Base-by-base conservation (phyloP, 2,329 filamentous ascomycete genomes). In the Fusarium beomiforme region DNA sequence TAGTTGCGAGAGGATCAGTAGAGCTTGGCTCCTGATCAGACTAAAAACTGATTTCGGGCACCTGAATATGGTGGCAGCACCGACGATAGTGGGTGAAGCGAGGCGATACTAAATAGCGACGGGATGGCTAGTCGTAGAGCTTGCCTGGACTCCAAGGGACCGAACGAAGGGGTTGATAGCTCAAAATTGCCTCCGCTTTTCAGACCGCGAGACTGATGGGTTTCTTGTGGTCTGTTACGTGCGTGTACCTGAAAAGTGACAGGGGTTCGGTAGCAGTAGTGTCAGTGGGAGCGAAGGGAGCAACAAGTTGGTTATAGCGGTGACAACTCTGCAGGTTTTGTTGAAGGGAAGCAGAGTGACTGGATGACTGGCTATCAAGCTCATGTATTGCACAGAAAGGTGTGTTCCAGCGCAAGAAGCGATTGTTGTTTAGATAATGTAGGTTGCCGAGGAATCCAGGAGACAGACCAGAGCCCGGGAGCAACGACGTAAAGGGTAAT, bases 171-270 rank as follows among this genome's bases (percentile, higher is more conserved):
- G 59, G 36, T 63, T 53, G 53, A 57, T 50, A 55, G 59, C 47
- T 69, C 65, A 60, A 21, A 64, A 55, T 49, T 37, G 63, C 68
- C 68, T 70, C 68, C 68, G 63, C 68, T 71, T 71, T 71, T 69
- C 39, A 44, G 49, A 68, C 57, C 58, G 71, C 68, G 68, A 62
- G 64, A 72, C 55, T 49, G 42, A 51, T 66, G 66, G 69, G 46
- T 69, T 71, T 65, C 65, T 72, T 51, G 69, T 67, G 47, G 53
- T 51, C 54, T 55, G 46, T 60, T 71, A 58, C 36, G 59, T 64
- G 37, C 14, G 56, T 70, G 51, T 71, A 43, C 68, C 69, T 70
- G 50, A 55, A 53, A 42, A 37, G 47, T 8, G 51, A 69, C 55
- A 72, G 56, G 68, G 68, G 34, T 53, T 34, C 47, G 29, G 37